Percentiles rank a stretch among this genome's conserved stretches.
phyloP scores from a whole-genome alignment of 2,329 filamentous ascomycete species.

The Dothistroma pini region DNA sequence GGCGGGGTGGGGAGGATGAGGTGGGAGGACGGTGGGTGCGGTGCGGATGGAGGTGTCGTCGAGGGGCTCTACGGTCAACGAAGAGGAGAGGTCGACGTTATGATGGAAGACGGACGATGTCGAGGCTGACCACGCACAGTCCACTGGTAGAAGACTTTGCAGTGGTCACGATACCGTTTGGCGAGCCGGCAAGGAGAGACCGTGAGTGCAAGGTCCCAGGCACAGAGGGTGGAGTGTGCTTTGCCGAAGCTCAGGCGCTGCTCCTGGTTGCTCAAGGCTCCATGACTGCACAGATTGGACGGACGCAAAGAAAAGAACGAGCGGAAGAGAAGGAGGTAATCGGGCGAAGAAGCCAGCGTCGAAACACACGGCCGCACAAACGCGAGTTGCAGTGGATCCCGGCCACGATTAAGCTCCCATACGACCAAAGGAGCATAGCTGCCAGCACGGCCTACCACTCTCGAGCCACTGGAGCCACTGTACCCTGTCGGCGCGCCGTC shows the following conservation, averaged over 20 bases:
- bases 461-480: not conserved
- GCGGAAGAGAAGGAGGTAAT: conserved; percentile 10
- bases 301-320: conserved; percentile 8
- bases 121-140: conserved; percentile 26
- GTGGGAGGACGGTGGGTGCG: conserved; percentile 8
- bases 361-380: conserved; percentile 7
- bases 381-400: conserved; percentile 7
- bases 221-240: conserved; percentile 16
- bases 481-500: conserved; percentile 5
- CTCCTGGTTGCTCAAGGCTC: conserved; percentile 22
- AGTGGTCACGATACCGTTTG: conserved; percentile 24
- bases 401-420: conserved; percentile 1
- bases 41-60: conserved; percentile 23
- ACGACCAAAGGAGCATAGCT: not conserved
- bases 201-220: conserved; percentile 17
- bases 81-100: conserved; percentile 38
- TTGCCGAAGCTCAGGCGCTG: conserved; percentile 23
- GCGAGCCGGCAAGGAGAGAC: conserved; percentile 19
- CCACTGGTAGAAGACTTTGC: conserved; percentile 22
- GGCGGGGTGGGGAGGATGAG: conserved; percentile 6
- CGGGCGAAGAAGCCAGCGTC: not conserved
- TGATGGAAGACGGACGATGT: conserved; percentile 15
- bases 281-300: conserved; percentile 17
- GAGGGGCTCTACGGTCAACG: conserved; percentile 41
- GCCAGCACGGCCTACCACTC: too few relatives aligned